These are phyloP conservation scores for Nannizziopsis barbatae DNA, from an alignment of 2,329 filamentous ascomycete species.

Conservation along the genomic window DNA sequence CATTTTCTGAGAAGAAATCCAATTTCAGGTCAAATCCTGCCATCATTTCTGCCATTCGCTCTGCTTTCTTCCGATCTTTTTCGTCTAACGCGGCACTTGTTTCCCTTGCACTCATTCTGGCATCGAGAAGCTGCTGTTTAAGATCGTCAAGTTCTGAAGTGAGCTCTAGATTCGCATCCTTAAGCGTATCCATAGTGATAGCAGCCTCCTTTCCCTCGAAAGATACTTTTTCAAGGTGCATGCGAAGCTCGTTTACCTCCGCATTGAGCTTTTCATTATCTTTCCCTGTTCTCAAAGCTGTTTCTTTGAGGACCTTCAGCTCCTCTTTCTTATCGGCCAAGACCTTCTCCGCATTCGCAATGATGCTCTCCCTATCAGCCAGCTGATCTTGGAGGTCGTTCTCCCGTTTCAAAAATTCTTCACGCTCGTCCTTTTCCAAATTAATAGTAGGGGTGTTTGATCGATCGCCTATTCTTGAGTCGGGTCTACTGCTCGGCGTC, in stretches of 20 bases:
- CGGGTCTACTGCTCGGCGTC: conserved; percentile 47
- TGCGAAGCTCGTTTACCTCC: conserved; percentile 85
- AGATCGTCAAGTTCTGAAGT: conserved; percentile 86
- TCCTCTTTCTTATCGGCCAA: conserved; percentile 79
- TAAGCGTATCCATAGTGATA: conserved; percentile 95
- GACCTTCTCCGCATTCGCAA: conserved; percentile 66
- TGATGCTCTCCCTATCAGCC: conserved; percentile 77
- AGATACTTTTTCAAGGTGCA: conserved; percentile 89
- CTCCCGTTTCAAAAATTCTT: conserved; percentile 87
- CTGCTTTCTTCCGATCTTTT: conserved; percentile 97
- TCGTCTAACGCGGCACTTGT: conserved; percentile 81
- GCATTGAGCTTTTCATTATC: conserved; percentile 79
- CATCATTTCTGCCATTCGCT: conserved; percentile 99
- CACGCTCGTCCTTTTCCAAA: conserved; percentile 89
- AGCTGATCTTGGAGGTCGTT: conserved; percentile 97
- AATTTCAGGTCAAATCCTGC: conserved; percentile 90
- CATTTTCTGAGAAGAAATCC: conserved; percentile 88
- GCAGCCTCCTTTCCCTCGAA: conserved; percentile 95
- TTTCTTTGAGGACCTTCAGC: conserved; percentile 71
- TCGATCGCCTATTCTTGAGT: conserved; percentile 63
- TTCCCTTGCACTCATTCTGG: conserved; percentile 93
- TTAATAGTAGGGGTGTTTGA: conserved; percentile 77
- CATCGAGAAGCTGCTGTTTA: conserved; percentile 90
- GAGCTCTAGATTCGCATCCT: conserved; percentile 89
- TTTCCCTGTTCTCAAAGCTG: conserved; percentile 68